Base-by-base conservation (phyloP, 148 eudicot species). In the Agrostemma githago region DNA sequence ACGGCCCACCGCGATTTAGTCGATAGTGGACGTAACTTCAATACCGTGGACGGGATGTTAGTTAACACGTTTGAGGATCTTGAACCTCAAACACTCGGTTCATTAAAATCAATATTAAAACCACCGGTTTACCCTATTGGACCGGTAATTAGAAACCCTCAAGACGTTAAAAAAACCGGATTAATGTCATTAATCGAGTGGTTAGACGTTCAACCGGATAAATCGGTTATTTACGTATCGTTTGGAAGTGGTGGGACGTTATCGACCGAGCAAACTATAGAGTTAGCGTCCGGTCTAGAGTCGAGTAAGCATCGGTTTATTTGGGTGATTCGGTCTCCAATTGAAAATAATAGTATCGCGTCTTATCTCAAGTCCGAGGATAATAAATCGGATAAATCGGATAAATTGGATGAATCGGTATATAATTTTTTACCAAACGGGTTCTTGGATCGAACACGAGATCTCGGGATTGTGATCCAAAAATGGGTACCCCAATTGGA, bases 171-270 rank as follows among this genome's bases (percentile, higher is more conserved):
- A 8, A 74, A 70, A 20, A n/a, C 26, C 16, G 61, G 65, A 20
- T 14, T 75, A n/a, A n/a, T n/a, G n/a, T n/a, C n/a, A n/a, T n/a
- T n/a, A 34, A 11, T 69, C 1, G 53, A 75, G 17, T 83, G 86
- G 86, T 48, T 83, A 11, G 83, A 80, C 39, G 43, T 3, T 54
- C 83, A 79, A 11, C 77, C 86, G 3, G 62, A 60, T 14, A 70
- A 72, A 61, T 83, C 84, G 0, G 83, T 82, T 16, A 10, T 86
- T 8, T 86, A 81, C 61, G 74, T 86, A 12, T 79, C 82, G 1
- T 86, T 86, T 46, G 89, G 89, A 41, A 84, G 86, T 67, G 86
- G 83, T 10, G 89, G 85, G 37, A 75, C 79, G 3, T 5, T 86
- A 58, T 82, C 86, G 5, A 46, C 75, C 8, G 67, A 79, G n/a